phyloP scores from a whole-genome alignment of 345 rosid genomes.

The Firmiana major region DNA sequence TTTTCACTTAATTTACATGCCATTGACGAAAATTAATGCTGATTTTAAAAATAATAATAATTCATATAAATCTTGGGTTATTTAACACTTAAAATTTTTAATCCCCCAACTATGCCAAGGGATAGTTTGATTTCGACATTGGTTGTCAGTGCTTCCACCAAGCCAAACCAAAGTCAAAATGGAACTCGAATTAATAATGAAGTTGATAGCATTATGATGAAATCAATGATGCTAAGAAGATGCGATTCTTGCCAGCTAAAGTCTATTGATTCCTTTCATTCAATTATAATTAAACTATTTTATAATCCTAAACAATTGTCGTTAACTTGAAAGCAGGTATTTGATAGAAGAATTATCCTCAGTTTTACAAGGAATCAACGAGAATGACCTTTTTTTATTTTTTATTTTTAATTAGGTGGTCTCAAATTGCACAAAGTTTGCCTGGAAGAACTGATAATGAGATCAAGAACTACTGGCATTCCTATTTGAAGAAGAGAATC shows the following conservation, averaged over 20 bases:
- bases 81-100: background rate
- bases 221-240: background rate
- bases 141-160: background rate
- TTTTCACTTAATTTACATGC: background rate
- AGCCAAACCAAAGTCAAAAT: background rate
- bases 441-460: conserved; percentile 98
- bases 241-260: background rate
- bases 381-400: conserved; percentile 1
- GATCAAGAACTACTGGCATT: conserved; percentile 93
- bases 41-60: too few species aligned
- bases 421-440: conserved; percentile 72
- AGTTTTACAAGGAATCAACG: background rate
- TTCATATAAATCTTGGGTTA: background rate
- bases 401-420: conserved; percentile 70
- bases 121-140: background rate
- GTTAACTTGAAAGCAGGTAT: background rate
- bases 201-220: background rate
- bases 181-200: background rate
- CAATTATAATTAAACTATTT: background rate
- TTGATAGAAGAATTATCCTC: background rate
- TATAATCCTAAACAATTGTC: background rate
- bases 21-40: background rate
- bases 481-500: conserved; percentile 66
- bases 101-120: background rate
- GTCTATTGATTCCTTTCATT: background rate